A percentile compares a stretch with the other conserved stretches of the same genome.
Conservation (phyloP, 768 basidiomycete genomes). For the Suillus paluster region DNA sequence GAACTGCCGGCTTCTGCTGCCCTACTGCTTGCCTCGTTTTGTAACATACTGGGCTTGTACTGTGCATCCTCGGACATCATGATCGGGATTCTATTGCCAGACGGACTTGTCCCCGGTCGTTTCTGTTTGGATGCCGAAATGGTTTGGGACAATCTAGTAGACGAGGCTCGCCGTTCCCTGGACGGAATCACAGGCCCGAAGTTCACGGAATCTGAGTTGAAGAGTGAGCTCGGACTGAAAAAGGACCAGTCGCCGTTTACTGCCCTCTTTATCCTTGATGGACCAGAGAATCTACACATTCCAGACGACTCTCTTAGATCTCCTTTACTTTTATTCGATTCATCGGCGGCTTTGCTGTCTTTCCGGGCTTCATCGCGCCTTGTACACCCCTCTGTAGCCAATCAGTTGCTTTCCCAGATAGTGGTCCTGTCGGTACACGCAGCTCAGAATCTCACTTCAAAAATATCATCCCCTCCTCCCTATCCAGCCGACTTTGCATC, state of each 20-base stretch:
- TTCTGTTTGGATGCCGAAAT: constrained; percentile 23
- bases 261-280: constrained; percentile 21
- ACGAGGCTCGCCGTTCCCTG: constrained; percentile 13
- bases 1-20: constrained; percentile 12
- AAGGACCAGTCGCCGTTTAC: constrained; percentile 15
- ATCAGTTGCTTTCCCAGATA: constrained; percentile 25
- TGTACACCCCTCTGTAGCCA: constrained; percentile 18
- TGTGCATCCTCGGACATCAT: constrained; percentile 25
- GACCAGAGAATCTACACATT: not conserved
- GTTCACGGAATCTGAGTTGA: not conserved
- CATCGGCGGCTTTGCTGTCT: constrained; percentile 16
- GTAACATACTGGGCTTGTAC: constrained; percentile 26
- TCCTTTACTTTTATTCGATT: constrained; percentile 17
- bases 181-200: not conserved
- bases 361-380: constrained; percentile 17
- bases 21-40: constrained; percentile 25
- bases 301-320: not conserved
- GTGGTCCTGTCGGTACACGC: constrained; percentile 9
- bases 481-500: constrained; percentile 22
- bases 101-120: constrained; percentile 13
- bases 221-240: constrained; percentile 1
- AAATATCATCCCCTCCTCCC: constrained; percentile 12
- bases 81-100: constrained; percentile 16
- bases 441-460: constrained; percentile 12
- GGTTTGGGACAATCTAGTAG: constrained; percentile 20